Percentiles rank a stretch among this genome's conserved stretches.
Evolutionary conservation across 768 basidiomycete species (phyloP).

Genomic region (Pleurotus sapidus): DNA sequence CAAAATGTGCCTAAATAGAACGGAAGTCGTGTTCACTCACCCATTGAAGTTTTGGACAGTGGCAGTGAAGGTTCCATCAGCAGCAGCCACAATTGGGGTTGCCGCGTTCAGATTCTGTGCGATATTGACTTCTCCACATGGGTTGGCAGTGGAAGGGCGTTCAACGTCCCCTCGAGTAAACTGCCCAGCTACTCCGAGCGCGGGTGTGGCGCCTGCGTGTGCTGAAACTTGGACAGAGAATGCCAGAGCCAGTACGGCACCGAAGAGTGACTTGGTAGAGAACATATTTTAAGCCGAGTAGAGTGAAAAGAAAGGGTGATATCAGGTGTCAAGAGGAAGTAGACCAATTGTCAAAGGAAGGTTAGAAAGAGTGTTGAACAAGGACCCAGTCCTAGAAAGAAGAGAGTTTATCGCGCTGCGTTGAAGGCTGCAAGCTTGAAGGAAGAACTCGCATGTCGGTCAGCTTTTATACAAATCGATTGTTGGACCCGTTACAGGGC

Average conservation of each 20-base stretch:
- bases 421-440: slow-evolving; percentile 8
- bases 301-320: neutral
- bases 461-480: neutral
- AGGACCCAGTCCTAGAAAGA: slow-evolving; percentile 6
- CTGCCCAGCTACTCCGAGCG: slow-evolving; percentile 32
- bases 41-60: slow-evolving; percentile 44
- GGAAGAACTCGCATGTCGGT: neutral
- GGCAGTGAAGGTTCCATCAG: slow-evolving; percentile 39
- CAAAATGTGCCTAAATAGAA: neutral
- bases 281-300: slow-evolving; percentile 20
- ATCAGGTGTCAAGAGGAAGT: neutral
- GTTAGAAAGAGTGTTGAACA: slow-evolving; percentile 2
- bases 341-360: neutral
- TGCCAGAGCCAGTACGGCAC: slow-evolving; percentile 27
- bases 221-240: slow-evolving; percentile 34
- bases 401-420: neutral
- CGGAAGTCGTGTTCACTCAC: slow-evolving; percentile 24
- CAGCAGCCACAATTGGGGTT: slow-evolving; percentile 31
- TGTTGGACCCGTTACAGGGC: too few species aligned
- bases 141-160: slow-evolving; percentile 25
- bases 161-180: slow-evolving; percentile 30
- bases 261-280: slow-evolving; percentile 22
- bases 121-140: slow-evolving; percentile 43
- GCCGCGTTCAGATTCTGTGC: slow-evolving; percentile 35
- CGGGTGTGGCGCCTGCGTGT: slow-evolving; percentile 41